phyloP scores from a whole-genome alignment of 1,284 basidiomycete species.

The Marasmius sp. region DNA sequence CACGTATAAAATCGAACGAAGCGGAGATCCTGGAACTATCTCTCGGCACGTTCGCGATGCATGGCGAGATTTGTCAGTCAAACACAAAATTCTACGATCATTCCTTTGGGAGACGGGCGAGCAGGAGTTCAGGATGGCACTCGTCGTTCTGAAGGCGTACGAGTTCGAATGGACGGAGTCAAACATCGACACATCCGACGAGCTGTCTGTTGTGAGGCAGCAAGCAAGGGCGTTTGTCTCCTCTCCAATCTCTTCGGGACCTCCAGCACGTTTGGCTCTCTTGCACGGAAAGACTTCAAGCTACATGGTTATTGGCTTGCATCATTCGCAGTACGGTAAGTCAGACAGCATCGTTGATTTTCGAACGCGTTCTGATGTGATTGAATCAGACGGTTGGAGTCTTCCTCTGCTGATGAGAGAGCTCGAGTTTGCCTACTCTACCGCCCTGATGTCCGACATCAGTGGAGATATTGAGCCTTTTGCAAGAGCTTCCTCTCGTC shows the following conservation, averaged over 20 bases:
- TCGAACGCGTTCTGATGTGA: neutral
- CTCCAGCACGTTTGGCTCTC: conserved; percentile 35
- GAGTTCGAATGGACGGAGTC: conserved; percentile 33
- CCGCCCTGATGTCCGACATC: conserved; percentile 20
- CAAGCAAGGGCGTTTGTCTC: conserved; percentile 34
- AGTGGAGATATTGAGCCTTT: conserved; percentile 34
- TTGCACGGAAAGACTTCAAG: conserved; percentile 23
- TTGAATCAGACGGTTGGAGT: conserved; percentile 39
- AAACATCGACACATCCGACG: conserved; percentile 12
- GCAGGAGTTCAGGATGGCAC: neutral
- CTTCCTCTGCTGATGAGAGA: conserved; percentile 43
- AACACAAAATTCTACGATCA: conserved; percentile 4
- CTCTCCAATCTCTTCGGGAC: conserved; percentile 32
- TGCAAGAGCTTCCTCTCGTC: conserved; percentile 26
- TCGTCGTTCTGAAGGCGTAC: neutral
- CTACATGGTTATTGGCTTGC: conserved; percentile 43
- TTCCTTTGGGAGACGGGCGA: conserved; percentile 1
- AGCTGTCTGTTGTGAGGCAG: conserved; percentile 18
- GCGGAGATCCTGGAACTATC: neutral
- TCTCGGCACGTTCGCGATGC: neutral
- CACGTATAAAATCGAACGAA: neutral
- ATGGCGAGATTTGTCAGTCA: neutral
- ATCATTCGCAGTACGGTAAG: conserved; percentile 48
- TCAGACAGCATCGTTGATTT: neutral
- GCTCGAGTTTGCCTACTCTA: conserved; percentile 35